These are phyloP conservation scores for Metschnikowia arizonensis DNA, from an alignment of 805 yeast genomes.

Conservation along the genomic window DNA sequence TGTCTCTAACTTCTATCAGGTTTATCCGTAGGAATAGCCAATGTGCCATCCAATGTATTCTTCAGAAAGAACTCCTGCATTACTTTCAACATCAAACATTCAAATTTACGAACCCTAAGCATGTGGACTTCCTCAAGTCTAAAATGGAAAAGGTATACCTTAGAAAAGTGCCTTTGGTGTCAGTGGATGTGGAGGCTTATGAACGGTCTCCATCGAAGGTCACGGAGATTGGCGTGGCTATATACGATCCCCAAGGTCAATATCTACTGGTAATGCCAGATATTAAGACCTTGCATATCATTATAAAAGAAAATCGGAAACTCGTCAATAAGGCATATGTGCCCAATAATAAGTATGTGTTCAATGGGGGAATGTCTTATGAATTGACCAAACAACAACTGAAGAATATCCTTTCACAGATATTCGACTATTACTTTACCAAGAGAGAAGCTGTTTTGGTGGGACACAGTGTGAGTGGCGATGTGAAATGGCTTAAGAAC, in stretches of 20 bases:
- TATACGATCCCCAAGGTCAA: conserved; percentile 22
- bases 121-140: conserved; percentile 10
- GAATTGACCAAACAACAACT: conserved; percentile 14
- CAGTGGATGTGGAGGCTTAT: conserved; percentile 28
- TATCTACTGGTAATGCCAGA: conserved; percentile 17
- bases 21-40: background rate
- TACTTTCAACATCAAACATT: conserved; percentile 13
- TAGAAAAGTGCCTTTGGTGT: conserved; percentile 21
- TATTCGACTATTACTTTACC: conserved; percentile 18
- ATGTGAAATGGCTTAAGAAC: conserved; percentile 15
- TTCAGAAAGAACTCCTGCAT: conserved; percentile 6
- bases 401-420: conserved; percentile 8
- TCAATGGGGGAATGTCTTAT: conserved; percentile 23
- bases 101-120: conserved; percentile 8
- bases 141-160: conserved; percentile 22
- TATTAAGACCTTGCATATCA: conserved; percentile 20
- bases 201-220: conserved; percentile 16
- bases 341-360: conserved; percentile 21
- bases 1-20: too few relatives aligned
- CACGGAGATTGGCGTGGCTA: conserved; percentile 25
- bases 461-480: conserved; percentile 17
- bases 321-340: conserved; percentile 19
- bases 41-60: background rate
- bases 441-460: conserved; percentile 19
- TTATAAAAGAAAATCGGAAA: conserved; percentile 18